phyloP scores from a whole-genome alignment of 1,139 yeast species.

The Yamadazyma friedrichii region DNA sequence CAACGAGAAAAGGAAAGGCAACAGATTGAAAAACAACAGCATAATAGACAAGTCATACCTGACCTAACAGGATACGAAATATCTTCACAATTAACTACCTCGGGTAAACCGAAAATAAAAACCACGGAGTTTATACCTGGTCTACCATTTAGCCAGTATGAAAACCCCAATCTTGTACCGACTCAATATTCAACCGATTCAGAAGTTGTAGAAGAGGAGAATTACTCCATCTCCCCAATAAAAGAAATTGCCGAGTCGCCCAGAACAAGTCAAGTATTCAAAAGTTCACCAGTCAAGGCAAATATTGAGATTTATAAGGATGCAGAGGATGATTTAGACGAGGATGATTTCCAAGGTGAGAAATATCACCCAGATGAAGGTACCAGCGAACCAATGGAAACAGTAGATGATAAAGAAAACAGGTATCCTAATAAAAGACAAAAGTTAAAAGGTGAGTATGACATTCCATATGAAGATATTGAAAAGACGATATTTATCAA shows the following conservation, averaged over 20 bases:
- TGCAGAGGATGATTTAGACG: too few relatives aligned
- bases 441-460: slow-evolving; percentile 6
- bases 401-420: background rate
- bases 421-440: background rate
- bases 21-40: background rate
- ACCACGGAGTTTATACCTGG: slow-evolving; percentile 3
- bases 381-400: too few relatives aligned
- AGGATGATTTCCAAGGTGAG: slow-evolving; percentile 5
- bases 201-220: background rate
- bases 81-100: background rate
- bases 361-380: background rate
- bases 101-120: background rate
- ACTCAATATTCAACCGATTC: slow-evolving; percentile 16
- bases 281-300: background rate
- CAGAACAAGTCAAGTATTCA: background rate
- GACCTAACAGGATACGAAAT: background rate
- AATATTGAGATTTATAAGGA: background rate
- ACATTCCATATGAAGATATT: slow-evolving; percentile 2
- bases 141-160: slow-evolving; percentile 6
- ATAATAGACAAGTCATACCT: background rate
- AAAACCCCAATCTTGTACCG: slow-evolving; percentile 9
- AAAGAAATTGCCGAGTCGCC: background rate
- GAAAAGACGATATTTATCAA: background rate
- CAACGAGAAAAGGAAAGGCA: background rate
- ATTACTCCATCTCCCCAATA: background rate